Evolutionary conservation across 2,329 filamentous ascomycete species (phyloP).

Genomic region (Diaporthe sp.): DNA sequence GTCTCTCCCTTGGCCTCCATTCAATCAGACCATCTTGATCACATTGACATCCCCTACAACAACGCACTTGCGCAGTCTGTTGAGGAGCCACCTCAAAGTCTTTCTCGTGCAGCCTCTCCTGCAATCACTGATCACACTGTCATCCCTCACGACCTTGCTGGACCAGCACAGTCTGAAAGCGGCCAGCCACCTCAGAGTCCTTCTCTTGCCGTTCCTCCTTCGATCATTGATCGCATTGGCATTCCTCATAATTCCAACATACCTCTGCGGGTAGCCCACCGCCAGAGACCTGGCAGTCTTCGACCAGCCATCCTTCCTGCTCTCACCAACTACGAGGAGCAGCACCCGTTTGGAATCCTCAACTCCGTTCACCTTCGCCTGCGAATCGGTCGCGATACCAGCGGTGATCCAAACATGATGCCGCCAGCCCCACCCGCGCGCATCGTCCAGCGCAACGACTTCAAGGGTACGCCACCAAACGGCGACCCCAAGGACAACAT

Average conservation of each 20-base stretch:
- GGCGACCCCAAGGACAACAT: conserved; percentile 1
- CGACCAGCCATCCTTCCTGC: neutral
- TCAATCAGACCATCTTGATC: neutral
- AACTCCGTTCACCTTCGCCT: neutral
- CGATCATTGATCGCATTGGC: neutral
- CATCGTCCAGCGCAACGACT: conserved; percentile 20
- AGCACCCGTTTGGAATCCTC: neutral
- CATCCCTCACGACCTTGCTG: neutral
- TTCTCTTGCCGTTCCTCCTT: neutral
- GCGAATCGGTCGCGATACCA: conserved; percentile 6
- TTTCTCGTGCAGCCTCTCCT: neutral
- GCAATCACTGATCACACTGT: neutral
- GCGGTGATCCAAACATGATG: neutral
- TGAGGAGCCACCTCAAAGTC: neutral
- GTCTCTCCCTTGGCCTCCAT: neutral
- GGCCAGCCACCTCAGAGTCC: neutral
- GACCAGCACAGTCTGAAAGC: neutral
- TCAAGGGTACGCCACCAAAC: conserved; percentile 5
- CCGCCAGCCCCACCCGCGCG: conserved; percentile 16
- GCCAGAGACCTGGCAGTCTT: neutral
- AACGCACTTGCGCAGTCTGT: neutral
- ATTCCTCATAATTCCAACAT: neutral
- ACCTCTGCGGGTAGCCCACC: neutral
- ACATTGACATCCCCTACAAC: neutral
- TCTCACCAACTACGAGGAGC: neutral